phyloP scores from a whole-genome alignment of 306 rosid species.

The Vigna mungo region DNA sequence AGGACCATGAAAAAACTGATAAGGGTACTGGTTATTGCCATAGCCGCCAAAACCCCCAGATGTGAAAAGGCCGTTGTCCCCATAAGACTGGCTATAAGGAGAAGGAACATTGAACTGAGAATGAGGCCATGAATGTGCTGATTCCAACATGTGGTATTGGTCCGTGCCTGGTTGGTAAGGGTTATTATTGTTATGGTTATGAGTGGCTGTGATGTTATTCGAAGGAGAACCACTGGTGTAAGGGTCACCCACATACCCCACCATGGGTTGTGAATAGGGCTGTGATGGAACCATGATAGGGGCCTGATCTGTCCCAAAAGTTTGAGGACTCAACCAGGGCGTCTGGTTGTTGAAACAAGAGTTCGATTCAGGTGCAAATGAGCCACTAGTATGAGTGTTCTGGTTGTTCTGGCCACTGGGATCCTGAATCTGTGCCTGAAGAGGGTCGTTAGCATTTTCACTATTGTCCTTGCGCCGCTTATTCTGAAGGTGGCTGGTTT shows the following conservation, averaged over 20 bases:
- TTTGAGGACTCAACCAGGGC: conserved; percentile 50
- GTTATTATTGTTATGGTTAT: conserved; percentile 22
- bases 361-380: conserved; percentile 48
- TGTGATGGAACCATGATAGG: conserved; percentile 42
- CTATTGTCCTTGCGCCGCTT: conserved; percentile 49
- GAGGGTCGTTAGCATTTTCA: not conserved
- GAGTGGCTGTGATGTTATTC: conserved; percentile 10
- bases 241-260: conserved; percentile 62
- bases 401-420: conserved; percentile 49
- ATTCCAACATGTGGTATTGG: conserved; percentile 63
- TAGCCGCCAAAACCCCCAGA: conserved; percentile 41
- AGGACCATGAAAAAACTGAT: conserved; percentile 57
- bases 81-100: conserved; percentile 59
- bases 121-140: conserved; percentile 64
- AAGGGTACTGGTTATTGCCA: conserved; percentile 56
- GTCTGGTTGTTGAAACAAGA: conserved; percentile 48
- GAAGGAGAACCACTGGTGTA: conserved; percentile 42
- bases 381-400: conserved; percentile 36
- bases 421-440: conserved; percentile 44
- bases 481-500: conserved; percentile 81
- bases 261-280: conserved; percentile 49
- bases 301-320: conserved; percentile 46
- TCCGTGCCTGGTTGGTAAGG: conserved; percentile 44
- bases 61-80: conserved; percentile 47
- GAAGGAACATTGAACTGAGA: conserved; percentile 60